phyloP scores from a whole-genome alignment of 208 protist species.

The Perkinsela sp. region DNA sequence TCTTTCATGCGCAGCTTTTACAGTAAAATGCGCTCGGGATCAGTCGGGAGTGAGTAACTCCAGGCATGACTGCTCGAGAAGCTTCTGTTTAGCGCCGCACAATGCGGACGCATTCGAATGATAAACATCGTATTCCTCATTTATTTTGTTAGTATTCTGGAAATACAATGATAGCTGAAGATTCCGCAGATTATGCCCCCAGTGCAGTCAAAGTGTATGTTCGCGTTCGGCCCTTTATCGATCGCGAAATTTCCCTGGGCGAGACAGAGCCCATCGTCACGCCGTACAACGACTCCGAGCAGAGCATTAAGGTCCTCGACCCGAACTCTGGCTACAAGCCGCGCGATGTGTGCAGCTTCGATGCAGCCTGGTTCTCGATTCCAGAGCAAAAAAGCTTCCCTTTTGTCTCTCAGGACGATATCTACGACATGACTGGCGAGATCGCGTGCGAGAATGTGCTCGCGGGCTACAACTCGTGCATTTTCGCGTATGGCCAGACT shows the following conservation, averaged over 20 bases:
- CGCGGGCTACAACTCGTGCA: conserved; percentile 9
- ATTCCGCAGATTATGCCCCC: background rate
- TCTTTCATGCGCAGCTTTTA: too few species aligned
- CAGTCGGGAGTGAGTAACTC: too few species aligned
- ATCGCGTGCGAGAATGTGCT: background rate
- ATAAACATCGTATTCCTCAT: too few species aligned
- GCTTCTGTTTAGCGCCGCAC: too few species aligned
- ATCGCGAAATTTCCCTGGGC: conserved; percentile 4
- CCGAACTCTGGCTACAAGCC: background rate
- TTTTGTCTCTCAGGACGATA: conserved; percentile 2
- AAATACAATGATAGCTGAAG: conserved; percentile 2
- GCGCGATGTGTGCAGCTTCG: background rate
- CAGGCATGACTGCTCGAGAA: too few species aligned
- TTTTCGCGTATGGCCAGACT: conserved; percentile 12
- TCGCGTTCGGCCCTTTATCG: conserved; percentile 8
- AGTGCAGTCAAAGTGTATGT: conserved; percentile 6
- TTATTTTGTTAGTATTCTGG: too few species aligned
- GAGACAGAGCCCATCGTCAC: conserved; percentile 2
- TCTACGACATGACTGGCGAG: background rate
- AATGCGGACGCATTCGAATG: too few species aligned
- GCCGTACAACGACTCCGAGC: background rate
- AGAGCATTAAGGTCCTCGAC: background rate
- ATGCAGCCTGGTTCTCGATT: background rate
- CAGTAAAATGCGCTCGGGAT: too few species aligned
- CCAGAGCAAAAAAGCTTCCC: background rate